phyloP scores from a whole-genome alignment of 495 filamentous ascomycete genomes.

The Penicillium macrosclerotiorum region DNA sequence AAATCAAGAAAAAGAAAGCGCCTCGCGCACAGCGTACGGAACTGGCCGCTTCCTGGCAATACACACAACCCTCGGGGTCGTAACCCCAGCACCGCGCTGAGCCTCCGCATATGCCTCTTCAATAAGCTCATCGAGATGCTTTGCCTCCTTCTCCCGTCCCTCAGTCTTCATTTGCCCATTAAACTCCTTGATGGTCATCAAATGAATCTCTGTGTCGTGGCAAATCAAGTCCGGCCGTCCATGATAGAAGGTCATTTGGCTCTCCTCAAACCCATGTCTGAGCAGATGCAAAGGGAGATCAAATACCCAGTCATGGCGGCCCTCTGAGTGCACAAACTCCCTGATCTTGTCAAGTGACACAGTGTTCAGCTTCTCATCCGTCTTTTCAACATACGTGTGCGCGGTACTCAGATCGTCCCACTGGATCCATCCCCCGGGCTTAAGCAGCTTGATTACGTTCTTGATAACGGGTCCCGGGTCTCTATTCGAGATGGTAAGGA shows the following conservation, averaged over 20 bases:
- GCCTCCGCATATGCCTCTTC: constrained; percentile 15
- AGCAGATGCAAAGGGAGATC: constrained; percentile 4
- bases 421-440: constrained; percentile 39
- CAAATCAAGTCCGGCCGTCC: constrained; percentile 8
- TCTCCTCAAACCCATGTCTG: constrained; percentile 14
- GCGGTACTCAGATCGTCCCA: constrained; percentile 30
- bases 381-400: constrained; percentile 9
- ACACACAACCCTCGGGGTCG: constrained; percentile 8
- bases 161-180: constrained; percentile 4
- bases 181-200: constrained; percentile 16
- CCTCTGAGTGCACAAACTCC: constrained; percentile 9
- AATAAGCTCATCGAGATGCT: constrained; percentile 9
- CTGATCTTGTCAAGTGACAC: constrained; percentile 12
- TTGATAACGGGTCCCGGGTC: constrained; percentile 16
- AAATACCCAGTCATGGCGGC: constrained; percentile 20
- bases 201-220: constrained; percentile 5
- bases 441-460: constrained; percentile 26
- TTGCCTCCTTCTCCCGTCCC: constrained; percentile 6
- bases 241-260: constrained; percentile 1
- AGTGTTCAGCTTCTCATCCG: background rate
- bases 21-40: constrained; percentile 8
- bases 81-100: constrained; percentile 12
- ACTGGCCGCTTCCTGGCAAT: constrained; percentile 2
- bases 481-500: constrained; percentile 23
- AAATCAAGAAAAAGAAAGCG: constrained; percentile 3